Conservation (phyloP, 164 flowering plant genomes). For the Cinnamomum micranthum region DNA sequence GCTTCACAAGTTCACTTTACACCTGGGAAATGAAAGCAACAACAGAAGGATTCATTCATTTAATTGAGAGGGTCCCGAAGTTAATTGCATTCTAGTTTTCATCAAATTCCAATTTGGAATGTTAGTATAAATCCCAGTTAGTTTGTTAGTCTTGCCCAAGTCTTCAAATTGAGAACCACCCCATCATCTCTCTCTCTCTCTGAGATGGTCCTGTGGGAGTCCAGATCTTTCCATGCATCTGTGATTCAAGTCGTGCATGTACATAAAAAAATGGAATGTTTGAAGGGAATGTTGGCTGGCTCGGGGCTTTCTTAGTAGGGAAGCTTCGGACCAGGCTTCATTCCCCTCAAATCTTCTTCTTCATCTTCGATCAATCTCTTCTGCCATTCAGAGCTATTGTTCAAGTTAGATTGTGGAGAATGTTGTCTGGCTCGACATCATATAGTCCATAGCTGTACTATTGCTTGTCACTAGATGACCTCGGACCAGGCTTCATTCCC, state of each 20-base stretch:
- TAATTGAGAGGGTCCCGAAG: background rate
- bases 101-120: background rate
- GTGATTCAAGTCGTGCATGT: background rate
- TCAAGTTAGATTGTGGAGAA: conserved; percentile 12
- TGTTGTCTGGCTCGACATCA: conserved; percentile 17
- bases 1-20: background rate
- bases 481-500: conserved; percentile 50
- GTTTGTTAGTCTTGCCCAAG: background rate
- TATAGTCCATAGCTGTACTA: background rate
- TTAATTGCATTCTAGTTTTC: background rate
- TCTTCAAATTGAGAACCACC: background rate
- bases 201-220: background rate
- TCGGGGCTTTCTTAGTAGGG: conserved; percentile 10
- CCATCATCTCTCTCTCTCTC: conserved; percentile 5
- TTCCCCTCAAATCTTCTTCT: conserved; percentile 46
- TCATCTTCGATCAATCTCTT: background rate
- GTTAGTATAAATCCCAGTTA: background rate
- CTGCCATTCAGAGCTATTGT: background rate
- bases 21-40: conserved; percentile 14
- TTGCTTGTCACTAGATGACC: conserved; percentile 17
- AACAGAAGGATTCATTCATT: background rate
- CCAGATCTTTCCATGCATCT: background rate
- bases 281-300: conserved; percentile 23
- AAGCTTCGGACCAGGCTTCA: conserved; percentile 89
- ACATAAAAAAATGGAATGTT: conserved; percentile 9